phyloP scores from a whole-genome alignment of 768 basidiomycete species.

The Erythrobasidium yunnanense region DNA sequence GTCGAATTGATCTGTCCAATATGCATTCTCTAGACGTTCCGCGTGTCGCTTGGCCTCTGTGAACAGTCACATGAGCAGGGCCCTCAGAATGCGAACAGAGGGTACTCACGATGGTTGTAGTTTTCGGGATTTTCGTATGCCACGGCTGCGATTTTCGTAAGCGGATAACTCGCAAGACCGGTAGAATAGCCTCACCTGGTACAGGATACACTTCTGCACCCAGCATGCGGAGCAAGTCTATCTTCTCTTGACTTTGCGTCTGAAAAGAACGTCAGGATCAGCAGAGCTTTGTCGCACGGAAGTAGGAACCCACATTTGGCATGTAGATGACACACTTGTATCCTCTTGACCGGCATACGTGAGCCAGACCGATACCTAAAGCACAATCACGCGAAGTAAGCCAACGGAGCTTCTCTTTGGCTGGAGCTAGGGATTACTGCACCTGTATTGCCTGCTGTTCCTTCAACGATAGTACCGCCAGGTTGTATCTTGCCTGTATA shows the following conservation, averaged over 20 bases:
- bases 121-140: slow-evolving; percentile 88
- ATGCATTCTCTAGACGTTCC: slow-evolving; percentile 57
- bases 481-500: slow-evolving; percentile 55
- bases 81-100: neutral
- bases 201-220: slow-evolving; percentile 95
- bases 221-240: slow-evolving; percentile 90
- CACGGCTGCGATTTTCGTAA: slow-evolving; percentile 49
- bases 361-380: slow-evolving; percentile 44
- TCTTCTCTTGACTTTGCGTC: slow-evolving; percentile 86
- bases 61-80: neutral
- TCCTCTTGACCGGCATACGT: slow-evolving; percentile 81
- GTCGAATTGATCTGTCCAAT: slow-evolving; percentile 96
- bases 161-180: neutral
- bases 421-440: slow-evolving; percentile 58
- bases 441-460: slow-evolving; percentile 95
- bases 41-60: slow-evolving; percentile 73
- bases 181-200: slow-evolving; percentile 48
- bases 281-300: slow-evolving; percentile 18
- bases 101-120: slow-evolving; percentile 73
- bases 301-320: slow-evolving; percentile 82
- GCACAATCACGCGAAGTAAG: neutral
- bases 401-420: neutral
- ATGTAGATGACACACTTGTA: slow-evolving; percentile 99
- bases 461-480: slow-evolving; percentile 95
- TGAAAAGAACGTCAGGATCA: neutral